These are phyloP conservation scores for Globisporangium rhizosaccharum DNA, from an alignment of 352 stramenopile genomes.

Conservation along the genomic window DNA sequence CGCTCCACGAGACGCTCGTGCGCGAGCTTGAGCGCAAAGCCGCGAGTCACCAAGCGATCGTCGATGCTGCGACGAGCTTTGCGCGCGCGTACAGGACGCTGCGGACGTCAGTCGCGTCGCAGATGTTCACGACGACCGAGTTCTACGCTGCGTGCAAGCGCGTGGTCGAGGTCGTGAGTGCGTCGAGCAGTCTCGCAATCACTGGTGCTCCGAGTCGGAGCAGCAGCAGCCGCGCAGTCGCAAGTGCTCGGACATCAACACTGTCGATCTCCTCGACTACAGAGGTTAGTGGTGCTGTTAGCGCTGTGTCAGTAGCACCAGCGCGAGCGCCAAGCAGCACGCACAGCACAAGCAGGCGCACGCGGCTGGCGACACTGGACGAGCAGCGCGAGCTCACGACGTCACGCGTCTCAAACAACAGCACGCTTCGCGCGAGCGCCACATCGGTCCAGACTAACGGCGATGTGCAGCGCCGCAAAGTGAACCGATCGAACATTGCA, in stretches of 20 bases:
- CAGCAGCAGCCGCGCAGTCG: too few relatives aligned
- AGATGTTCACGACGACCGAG: slow-evolving; percentile 33
- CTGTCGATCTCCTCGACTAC: too few relatives aligned
- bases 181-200: slow-evolving; percentile 9
- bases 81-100: slow-evolving; percentile 33
- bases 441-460: slow-evolving; percentile 12
- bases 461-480: slow-evolving; percentile 5
- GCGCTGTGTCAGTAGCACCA: not conserved
- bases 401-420: not conserved
- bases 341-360: not conserved
- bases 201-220: too few relatives aligned
- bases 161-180: slow-evolving; percentile 31
- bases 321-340: not conserved
- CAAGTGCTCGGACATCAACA: slow-evolving; percentile 10
- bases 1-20: slow-evolving; percentile 36
- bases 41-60: slow-evolving; percentile 25
- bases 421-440: not conserved
- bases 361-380: not conserved
- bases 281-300: too few relatives aligned
- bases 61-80: slow-evolving; percentile 40
- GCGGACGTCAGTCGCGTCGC: slow-evolving; percentile 22
- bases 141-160: slow-evolving; percentile 35
- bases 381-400: slow-evolving; percentile 7
- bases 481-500: slow-evolving; percentile 33
- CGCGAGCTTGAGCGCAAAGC: slow-evolving; percentile 37